These are phyloP conservation scores for Penicillium frequentans DNA, from an alignment of 2,329 filamentous ascomycete genomes.

Conservation along the genomic window DNA sequence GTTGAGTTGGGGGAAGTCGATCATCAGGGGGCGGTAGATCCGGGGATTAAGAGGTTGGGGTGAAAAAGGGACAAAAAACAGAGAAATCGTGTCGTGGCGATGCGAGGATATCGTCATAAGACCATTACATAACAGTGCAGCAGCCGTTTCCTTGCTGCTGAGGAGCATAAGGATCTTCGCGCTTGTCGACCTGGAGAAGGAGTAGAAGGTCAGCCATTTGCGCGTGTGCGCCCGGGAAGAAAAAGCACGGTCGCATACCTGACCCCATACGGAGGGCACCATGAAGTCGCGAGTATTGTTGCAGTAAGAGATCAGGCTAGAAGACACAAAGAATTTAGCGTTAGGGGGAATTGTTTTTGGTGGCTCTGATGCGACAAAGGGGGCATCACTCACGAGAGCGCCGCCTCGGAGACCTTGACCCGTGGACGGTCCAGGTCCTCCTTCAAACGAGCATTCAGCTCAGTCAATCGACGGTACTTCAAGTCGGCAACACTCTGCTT, in stretches of 20 bases:
- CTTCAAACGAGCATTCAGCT: constrained; percentile 92
- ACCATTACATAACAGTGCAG: constrained; percentile 85
- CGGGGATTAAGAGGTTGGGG: constrained; percentile 14
- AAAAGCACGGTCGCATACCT: constrained; percentile 47
- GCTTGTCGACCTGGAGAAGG: constrained; percentile 70
- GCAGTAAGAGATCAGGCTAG: constrained; percentile 94
- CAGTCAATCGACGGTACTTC: constrained; percentile 91
- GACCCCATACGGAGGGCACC: constrained; percentile 96
- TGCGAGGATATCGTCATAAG: constrained; percentile 26
- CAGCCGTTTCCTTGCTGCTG: constrained; percentile 82
- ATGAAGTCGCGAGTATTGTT: constrained; percentile 98
- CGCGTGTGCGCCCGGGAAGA: constrained; percentile 7
- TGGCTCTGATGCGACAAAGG: constrained; percentile 6
- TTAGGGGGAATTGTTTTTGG: neutral
- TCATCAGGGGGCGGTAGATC: constrained; percentile 22
- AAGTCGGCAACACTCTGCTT: constrained; percentile 99
- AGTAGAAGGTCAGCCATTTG: constrained; percentile 14
- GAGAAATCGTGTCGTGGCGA: constrained; percentile 24
- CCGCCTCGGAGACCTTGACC: constrained; percentile 92
- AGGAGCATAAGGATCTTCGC: constrained; percentile 97
- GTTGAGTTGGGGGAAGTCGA: constrained; percentile 7
- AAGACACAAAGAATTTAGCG: constrained; percentile 7
- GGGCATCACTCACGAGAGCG: constrained; percentile 67
- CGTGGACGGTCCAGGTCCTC: constrained; percentile 94
- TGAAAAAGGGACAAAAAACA: constrained; percentile 1